Conservation (phyloP, 2,329 filamentous ascomycete species). For the Beauveria sp. region DNA sequence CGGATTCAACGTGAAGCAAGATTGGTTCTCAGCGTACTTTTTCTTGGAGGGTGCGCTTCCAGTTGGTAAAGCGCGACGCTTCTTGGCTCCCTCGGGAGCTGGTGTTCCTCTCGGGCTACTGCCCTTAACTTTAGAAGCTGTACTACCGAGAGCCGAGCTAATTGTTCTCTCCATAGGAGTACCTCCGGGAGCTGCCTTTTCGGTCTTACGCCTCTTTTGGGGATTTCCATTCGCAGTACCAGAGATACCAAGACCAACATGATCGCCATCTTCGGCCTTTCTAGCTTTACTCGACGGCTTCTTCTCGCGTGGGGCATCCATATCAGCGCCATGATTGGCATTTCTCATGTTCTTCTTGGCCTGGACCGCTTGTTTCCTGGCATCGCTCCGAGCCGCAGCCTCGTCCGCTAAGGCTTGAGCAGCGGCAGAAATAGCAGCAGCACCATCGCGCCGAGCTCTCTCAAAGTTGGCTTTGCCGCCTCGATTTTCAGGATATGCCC, state of each 20-base stretch:
- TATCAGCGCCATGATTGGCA: slow-evolving; percentile 68
- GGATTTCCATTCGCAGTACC: slow-evolving; percentile 44
- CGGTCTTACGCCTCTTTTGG: slow-evolving; percentile 73
- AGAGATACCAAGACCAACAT: slow-evolving; percentile 59
- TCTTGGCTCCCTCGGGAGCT: slow-evolving; percentile 62
- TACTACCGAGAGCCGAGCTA: slow-evolving; percentile 46
- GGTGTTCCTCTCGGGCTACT: slow-evolving; percentile 64
- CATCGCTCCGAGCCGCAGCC: slow-evolving; percentile 75
- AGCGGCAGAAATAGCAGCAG: slow-evolving; percentile 68
- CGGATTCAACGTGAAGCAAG: slow-evolving; percentile 5
- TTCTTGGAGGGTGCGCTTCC: slow-evolving; percentile 70
- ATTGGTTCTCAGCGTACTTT: slow-evolving; percentile 46
- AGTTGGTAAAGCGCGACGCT: slow-evolving; percentile 55
- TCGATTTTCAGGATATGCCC: slow-evolving; percentile 88
- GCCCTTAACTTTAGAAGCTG: slow-evolving; percentile 47
- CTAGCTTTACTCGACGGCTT: slow-evolving; percentile 53
- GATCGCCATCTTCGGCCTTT: slow-evolving; percentile 48
- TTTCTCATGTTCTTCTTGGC: slow-evolving; percentile 65
- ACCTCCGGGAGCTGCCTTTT: slow-evolving; percentile 50
- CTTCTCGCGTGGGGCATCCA: slow-evolving; percentile 70
- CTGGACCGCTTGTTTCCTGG: slow-evolving; percentile 71
- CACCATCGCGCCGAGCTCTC: slow-evolving; percentile 69
- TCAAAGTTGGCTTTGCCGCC: slow-evolving; percentile 60
- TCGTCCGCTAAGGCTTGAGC: slow-evolving; percentile 74
- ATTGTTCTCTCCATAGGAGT: slow-evolving; percentile 60